Percentiles rank a stretch among this genome's conserved stretches.
phyloP scores from a whole-genome alignment of 2,329 filamentous ascomycete species.

The Cladosporium oxysporum region DNA sequence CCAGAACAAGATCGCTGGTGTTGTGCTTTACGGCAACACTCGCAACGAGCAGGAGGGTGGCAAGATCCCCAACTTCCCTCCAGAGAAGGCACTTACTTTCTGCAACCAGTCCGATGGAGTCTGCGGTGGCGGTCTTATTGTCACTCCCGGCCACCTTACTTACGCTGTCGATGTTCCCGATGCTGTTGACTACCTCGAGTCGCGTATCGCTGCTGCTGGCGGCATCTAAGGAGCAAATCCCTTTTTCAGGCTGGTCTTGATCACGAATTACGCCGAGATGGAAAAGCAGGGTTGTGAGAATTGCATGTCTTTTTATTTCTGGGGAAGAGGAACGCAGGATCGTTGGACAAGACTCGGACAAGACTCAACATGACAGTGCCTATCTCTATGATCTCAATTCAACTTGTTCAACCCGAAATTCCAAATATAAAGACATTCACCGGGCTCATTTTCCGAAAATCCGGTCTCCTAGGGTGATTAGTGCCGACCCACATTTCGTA shows the following conservation, averaged over 20 bases:
- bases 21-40: slow-evolving; percentile 45
- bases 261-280: not conserved
- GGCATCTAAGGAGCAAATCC: not conserved
- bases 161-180: slow-evolving; percentile 32
- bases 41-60: slow-evolving; percentile 42
- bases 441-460: not conserved
- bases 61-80: slow-evolving; percentile 38
- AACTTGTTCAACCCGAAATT: not conserved
- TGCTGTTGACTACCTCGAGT: slow-evolving; percentile 35
- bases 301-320: not conserved
- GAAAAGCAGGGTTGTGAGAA: not conserved
- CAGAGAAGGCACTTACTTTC: slow-evolving; percentile 38
- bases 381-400: not conserved
- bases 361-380: not conserved
- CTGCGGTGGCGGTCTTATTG: slow-evolving; percentile 38
- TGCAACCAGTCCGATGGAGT: slow-evolving; percentile 40
- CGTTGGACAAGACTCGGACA: not conserved
- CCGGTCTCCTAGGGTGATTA: not conserved
- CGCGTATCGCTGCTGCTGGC: slow-evolving; percentile 20
- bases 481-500: not conserved
- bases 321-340: not conserved
- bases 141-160: slow-evolving; percentile 38
- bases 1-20: slow-evolving; percentile 38
- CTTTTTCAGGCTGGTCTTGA: not conserved
- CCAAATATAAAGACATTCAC: not conserved